Evolutionary conservation across 768 basidiomycete genomes (phyloP).

Genomic region (Suillus ampliporus): DNA sequence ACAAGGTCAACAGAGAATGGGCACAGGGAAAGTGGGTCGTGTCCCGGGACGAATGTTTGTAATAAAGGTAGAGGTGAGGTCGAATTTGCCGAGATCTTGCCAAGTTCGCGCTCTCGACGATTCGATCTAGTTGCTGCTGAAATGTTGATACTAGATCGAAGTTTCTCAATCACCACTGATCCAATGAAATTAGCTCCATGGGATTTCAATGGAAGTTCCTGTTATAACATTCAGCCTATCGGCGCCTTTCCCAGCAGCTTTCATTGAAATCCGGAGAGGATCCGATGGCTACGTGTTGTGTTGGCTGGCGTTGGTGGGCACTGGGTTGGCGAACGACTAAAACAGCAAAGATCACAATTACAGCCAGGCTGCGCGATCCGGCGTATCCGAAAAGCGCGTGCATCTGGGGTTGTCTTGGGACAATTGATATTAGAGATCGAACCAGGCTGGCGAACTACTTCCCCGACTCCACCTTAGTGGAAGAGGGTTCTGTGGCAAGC

Average conservation of each 20-base stretch:
- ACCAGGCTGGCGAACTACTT: neutral
- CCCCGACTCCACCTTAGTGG: too few relatives aligned
- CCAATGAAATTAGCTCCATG: neutral
- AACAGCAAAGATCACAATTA: too few relatives aligned
- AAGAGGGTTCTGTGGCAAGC: too few relatives aligned
- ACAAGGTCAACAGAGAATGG: neutral
- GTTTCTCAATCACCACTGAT: neutral
- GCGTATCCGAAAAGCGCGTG: too few relatives aligned
- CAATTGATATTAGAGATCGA: neutral
- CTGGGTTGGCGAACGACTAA: too few relatives aligned
- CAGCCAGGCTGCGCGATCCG: too few relatives aligned
- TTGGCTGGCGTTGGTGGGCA: too few relatives aligned
- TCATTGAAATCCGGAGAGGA: too few relatives aligned
- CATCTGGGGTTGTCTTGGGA: too few relatives aligned
- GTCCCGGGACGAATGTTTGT: neutral
- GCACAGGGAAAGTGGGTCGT: neutral
- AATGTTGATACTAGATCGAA: neutral
- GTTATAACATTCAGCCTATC: neutral
- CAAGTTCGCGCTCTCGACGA: neutral
- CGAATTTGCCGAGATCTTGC: neutral
- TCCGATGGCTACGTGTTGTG: too few relatives aligned
- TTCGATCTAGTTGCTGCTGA: neutral
- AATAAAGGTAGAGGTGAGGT: neutral
- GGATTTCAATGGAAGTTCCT: neutral
- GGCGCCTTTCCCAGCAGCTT: too few relatives aligned